Evolutionary conservation across 768 basidiomycete species (phyloP).

Genomic region (Pulveroboletus sp.): DNA sequence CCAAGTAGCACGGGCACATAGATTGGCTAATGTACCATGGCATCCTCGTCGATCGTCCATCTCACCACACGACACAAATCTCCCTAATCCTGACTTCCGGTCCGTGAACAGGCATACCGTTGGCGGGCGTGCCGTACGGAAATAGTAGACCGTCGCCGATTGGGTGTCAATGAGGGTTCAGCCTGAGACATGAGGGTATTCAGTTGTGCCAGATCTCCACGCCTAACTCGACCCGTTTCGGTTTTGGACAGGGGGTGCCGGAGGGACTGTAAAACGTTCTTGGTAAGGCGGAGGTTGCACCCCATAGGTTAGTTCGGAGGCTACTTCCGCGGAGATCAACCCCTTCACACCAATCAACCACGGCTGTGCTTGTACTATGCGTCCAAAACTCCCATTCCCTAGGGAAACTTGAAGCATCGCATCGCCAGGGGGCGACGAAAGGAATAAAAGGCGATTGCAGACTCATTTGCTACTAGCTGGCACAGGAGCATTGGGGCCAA

Average conservation of each 20-base stretch:
- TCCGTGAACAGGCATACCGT: conserved; percentile 23
- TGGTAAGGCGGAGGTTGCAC: conserved; percentile 3
- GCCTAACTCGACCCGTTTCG: conserved; percentile 9
- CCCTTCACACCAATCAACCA: conserved; percentile 26
- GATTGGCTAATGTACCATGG: conserved; percentile 13
- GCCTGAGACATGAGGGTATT: neutral
- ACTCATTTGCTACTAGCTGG: no score
- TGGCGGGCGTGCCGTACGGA: conserved; percentile 19
- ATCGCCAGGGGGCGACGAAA: no score
- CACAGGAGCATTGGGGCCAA: no score
- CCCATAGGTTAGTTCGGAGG: conserved; percentile 15
- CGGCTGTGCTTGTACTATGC: conserved; percentile 13
- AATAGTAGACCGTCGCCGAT: conserved; percentile 22
- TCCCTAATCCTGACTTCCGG: conserved; percentile 18
- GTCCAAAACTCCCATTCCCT: conserved; percentile 17
- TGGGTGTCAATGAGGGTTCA: conserved; percentile 19
- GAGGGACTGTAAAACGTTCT: conserved; percentile 16
- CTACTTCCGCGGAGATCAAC: conserved; percentile 20
- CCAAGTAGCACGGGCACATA: conserved; percentile 23
- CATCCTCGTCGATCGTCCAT: conserved; percentile 22
- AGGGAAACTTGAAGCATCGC: no score
- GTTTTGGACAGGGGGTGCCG: conserved; percentile 13
- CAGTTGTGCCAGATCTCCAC: conserved; percentile 14
- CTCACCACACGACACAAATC: conserved; percentile 22
- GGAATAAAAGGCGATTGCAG: no score